Percentiles rank a stretch among this genome's conserved stretches.
These are phyloP conservation scores for Heterobasidion annosum DNA, from an alignment of 1,284 basidiomycete genomes.

Conservation along the genomic window DNA sequence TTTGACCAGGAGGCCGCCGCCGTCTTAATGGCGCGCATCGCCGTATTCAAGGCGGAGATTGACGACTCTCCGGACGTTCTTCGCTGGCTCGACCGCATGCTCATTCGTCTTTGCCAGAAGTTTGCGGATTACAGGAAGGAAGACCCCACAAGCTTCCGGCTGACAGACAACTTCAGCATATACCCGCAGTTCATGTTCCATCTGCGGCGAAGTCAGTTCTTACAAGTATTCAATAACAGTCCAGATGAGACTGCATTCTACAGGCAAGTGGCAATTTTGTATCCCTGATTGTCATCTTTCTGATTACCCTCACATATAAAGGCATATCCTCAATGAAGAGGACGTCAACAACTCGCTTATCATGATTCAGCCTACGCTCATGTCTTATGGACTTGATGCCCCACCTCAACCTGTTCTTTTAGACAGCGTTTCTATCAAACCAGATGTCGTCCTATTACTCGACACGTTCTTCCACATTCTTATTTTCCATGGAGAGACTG, in stretches of 20 bases:
- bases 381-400: conserved; percentile 95
- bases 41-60: conserved; percentile 99
- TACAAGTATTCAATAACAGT: conserved; percentile 99
- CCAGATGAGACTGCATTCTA: conserved; percentile 99
- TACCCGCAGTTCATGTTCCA: conserved; percentile 99
- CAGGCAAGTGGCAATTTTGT: conserved; percentile 39
- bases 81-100: conserved; percentile 97
- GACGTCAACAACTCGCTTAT: conserved; percentile 99
- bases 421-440: conserved; percentile 96
- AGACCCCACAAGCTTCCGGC: conserved; percentile 89
- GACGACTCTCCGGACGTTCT: conserved; percentile 97
- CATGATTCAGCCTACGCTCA: conserved; percentile 99
- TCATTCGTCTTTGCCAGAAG: conserved; percentile 98
- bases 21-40: conserved; percentile 97
- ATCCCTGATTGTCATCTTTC: conserved; percentile 4
- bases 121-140: conserved; percentile 99
- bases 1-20: conserved; percentile 99
- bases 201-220: conserved; percentile 91
- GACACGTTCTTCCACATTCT: conserved; percentile 99
- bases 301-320: conserved; percentile 19
- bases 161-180: conserved; percentile 95
- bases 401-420: conserved; percentile 91
- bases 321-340: conserved; percentile 94
- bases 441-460: conserved; percentile 94
- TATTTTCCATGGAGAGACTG: conserved; percentile 98